A percentile compares a stretch with the other conserved stretches of the same genome.
Conservation (phyloP, 2,329 filamentous ascomycete species). For the Drechslerella dactyloides region DNA sequence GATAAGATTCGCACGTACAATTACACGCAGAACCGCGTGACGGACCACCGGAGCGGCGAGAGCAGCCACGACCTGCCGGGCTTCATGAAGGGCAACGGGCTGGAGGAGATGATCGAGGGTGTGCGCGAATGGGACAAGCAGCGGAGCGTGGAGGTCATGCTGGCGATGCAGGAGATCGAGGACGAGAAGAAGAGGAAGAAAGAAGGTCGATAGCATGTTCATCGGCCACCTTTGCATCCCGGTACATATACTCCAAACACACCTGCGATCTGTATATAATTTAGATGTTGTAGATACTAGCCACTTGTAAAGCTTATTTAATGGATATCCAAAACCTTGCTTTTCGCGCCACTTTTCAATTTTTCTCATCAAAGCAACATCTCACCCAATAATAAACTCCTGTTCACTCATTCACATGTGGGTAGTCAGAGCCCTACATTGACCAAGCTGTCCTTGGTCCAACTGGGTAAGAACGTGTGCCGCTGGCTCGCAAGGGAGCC, state of each 20-base stretch:
- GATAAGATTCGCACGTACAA: constrained; percentile 97
- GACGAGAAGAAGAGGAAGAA: constrained; percentile 41
- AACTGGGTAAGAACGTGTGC: too few relatives aligned
- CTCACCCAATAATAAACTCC: too few relatives aligned
- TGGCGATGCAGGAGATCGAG: constrained; percentile 67
- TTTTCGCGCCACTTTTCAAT: background rate
- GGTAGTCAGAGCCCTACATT: too few relatives aligned
- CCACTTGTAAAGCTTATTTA: too few relatives aligned
- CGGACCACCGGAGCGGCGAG: constrained; percentile 81
- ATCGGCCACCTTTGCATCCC: background rate
- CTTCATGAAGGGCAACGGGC: constrained; percentile 75
- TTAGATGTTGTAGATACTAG: too few relatives aligned
- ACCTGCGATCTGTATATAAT: constrained; percentile 10
- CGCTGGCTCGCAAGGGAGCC: too few relatives aligned
- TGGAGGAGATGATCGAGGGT: constrained; percentile 79
- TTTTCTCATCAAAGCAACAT: background rate
- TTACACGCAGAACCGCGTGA: constrained; percentile 72
- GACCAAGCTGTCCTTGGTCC: too few relatives aligned
- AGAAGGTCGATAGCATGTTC: constrained; percentile 2
- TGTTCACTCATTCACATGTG: too few relatives aligned
- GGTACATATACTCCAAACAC: background rate
- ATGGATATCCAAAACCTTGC: background rate
- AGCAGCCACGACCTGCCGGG: constrained; percentile 81
- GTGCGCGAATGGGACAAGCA: constrained; percentile 77
- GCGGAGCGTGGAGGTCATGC: constrained; percentile 74